phyloP scores from a whole-genome alignment of 202 grass and related monocot genomes.

The Sporobolus alterniflorus region DNA sequence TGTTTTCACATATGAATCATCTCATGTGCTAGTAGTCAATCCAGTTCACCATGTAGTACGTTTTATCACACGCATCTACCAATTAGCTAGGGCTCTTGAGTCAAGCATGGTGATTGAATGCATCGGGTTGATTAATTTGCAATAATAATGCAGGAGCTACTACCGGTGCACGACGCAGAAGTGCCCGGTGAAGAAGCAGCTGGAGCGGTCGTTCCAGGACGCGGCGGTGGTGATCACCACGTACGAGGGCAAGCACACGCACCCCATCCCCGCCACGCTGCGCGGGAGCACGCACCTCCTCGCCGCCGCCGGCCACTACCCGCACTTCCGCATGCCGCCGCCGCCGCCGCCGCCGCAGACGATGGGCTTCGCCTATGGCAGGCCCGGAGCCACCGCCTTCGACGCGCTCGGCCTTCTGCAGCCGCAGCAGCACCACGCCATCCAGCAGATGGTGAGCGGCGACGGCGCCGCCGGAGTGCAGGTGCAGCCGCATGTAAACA shows the following conservation, averaged over 20 bases:
- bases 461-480: not conserved
- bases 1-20: not conserved
- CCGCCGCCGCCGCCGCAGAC: conserved; percentile 1
- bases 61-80: not conserved
- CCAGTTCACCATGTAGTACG: not conserved
- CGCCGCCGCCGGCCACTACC: conserved; percentile 33
- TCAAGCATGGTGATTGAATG: too few species aligned
- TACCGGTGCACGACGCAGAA: conserved; percentile 96
- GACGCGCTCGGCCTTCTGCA: conserved; percentile 49
- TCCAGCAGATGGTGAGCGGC: conserved; percentile 8
- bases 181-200: conserved; percentile 94
- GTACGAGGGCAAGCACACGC: conserved; percentile 93
- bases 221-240: conserved; percentile 82
- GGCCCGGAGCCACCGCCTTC: not conserved
- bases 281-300: conserved; percentile 75
- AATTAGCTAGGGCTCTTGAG: conserved; percentile 24
- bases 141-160: conserved; percentile 68
- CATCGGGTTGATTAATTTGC: not conserved
- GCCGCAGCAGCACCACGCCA: conserved; percentile 13
- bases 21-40: not conserved
- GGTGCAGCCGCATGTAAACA: not conserved
- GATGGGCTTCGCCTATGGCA: not conserved
- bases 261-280: conserved; percentile 74
- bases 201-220: conserved; percentile 88
- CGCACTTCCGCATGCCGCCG: conserved; percentile 38